Conservation (phyloP, 495 filamentous ascomycete genomes). For the Friedmanniomyces simplex region DNA sequence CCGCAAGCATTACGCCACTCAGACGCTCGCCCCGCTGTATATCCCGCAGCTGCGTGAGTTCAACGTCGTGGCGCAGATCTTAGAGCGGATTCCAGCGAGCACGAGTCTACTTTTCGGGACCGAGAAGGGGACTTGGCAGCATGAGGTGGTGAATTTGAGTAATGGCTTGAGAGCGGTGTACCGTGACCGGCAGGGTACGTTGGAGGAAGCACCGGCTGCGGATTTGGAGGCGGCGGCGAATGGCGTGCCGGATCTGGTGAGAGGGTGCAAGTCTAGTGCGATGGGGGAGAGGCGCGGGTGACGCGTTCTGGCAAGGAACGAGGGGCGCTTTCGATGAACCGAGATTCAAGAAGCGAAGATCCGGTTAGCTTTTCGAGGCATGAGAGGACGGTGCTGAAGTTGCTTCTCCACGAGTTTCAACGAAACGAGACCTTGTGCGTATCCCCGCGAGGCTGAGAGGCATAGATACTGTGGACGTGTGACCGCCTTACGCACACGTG, state of each 20-base stretch:
- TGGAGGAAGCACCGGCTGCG: slow-evolving; percentile 3
- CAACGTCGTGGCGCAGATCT: slow-evolving; percentile 12
- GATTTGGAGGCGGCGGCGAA: slow-evolving; percentile 7
- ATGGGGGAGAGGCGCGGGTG: no score
- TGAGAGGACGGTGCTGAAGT: no score
- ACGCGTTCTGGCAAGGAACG: no score
- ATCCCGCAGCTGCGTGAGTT: slow-evolving; percentile 3
- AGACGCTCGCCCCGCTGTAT: slow-evolving; percentile 4
- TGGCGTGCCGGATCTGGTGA: slow-evolving; percentile 3
- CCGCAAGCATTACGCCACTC: slow-evolving; percentile 3
- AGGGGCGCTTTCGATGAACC: no score
- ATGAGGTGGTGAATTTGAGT: not conserved
- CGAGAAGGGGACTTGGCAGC: not conserved
- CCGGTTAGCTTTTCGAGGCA: no score
- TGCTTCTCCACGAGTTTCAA: no score
- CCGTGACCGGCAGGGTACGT: not conserved
- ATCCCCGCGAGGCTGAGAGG: no score
- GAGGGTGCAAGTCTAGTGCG: not conserved
- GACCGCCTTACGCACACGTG: no score
- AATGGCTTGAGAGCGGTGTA: not conserved
- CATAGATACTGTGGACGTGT: no score
- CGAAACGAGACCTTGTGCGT: no score
- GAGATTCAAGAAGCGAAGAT: no score
- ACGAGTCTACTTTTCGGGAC: slow-evolving; percentile 3
- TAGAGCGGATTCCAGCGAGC: slow-evolving; percentile 8